Evolutionary conservation across 2,329 filamentous ascomycete genomes (phyloP), one percentile per base, ranked within the genome.

Genomic region (Fusarium camptoceras): DNA sequence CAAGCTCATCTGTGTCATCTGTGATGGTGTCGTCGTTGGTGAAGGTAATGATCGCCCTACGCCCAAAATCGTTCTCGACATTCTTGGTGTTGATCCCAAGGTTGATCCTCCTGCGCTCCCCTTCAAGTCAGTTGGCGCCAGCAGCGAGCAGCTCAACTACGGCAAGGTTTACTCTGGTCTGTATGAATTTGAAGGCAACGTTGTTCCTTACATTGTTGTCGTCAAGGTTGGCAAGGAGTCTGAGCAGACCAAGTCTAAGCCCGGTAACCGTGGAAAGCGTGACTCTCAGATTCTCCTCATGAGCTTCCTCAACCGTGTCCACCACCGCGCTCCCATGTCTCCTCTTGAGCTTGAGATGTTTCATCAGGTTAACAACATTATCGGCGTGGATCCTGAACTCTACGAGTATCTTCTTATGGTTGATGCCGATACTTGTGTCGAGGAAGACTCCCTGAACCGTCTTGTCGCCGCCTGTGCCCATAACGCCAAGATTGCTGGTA

Each of bases 341-440:
- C 96, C 96, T 18, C 89, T 99, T 15, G 96, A 99, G 79, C 84
- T 99, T 47, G 96, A 99, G 80, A 97, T 98, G 86, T 98, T 98
- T 85, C 96, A 99, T 78, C 96, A 99, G 80, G 94, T 99, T 84
- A 97, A 98, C 87, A 99, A 99, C 79, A 93, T 99, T 74, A 99
- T 99, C 68, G 96, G 96, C 75, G 96, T 99, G 18, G 94, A 99
- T 75, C 96, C 96, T 5, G 94, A 98, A 78, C 87, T 99, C 18
- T 99, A 99, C 78, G 96, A 99, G 80, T 99, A 98, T 76, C 86
- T 98, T 56, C 86, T 99, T 72, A 97, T 97, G 94, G 92, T 99
- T 66, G 96, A 99, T 81, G 96, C 96, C 76, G 96, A 99, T 87
- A 99, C 96, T 5, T 93, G 90, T 80, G 96, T 99, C 60, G 89